Evolutionary conservation across 2,329 filamentous ascomycete species (phyloP), one percentile per base, ranked within the genome.

Genomic region (Amesomyces nigricolor): DNA sequence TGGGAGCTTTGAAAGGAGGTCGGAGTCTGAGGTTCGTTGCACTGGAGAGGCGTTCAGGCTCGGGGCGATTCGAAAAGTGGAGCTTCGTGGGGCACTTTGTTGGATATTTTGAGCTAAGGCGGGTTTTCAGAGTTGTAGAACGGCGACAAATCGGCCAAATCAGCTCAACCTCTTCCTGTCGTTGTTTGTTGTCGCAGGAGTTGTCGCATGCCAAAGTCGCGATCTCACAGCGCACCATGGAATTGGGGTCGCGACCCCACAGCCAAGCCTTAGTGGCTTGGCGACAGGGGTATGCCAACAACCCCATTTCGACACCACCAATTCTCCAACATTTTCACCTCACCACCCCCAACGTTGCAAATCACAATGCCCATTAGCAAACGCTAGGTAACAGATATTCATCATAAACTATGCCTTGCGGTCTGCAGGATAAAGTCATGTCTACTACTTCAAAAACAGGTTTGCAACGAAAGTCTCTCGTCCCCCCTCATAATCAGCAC

Each of bases 401-500:
- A 32, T 42, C 42, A 51, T 48, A 49, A 58, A 32, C n/a, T 47
- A 44, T 54, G 13, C 47, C 45, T 47, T 46, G 49, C 39, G 38
- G 38, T 51, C 19, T n/a, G 42, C 37, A 53, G 47, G 44, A 42
- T 38, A 45, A 44, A 48, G 32, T 37, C 29, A 13, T 45, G 29
- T 50, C 53, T 54, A 53, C 26, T 19, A 26, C 53, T 38, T 14
- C 13, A 30, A 7, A 26, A 47, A n/a, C 17, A 49, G 14, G n/a
- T 32, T 17, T 45, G 30, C 9, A 50, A 5, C 42, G 38, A 44
- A n/a, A 30, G 42, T 43, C 10, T 37, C 3, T 35, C 29, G 3
- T 30, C 30, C 19, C 4, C 22, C 22, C 22, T 26, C 22, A 26
- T 26, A 26, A 26, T 6, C 22, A 26, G 22, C 22, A 26, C 22